Base-by-base conservation (phyloP, 345 rosid species). In the Gossypium anomalum region DNA sequence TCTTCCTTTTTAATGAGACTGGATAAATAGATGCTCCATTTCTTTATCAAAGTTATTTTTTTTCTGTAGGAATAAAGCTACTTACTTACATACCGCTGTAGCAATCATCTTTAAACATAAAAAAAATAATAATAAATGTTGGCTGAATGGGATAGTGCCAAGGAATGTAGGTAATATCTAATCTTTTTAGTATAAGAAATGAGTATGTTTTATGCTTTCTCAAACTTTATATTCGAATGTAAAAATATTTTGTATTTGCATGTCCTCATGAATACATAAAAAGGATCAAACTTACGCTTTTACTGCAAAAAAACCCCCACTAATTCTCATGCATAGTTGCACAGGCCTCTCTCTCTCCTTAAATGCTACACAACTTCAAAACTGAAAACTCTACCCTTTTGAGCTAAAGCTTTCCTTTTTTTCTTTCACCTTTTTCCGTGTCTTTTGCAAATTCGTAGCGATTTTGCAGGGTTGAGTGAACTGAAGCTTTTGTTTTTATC, bases 301-400 rank as follows among this genome's bases (percentile, higher is more conserved):
- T 12, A 13, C 71, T 53, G 52, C 48, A 12, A 65, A 59, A 47
- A 15, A 5, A 34, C 0, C 4, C 61, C 61, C 59, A 59, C 69
- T 77, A 43, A 72, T 71, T 48, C 45, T 74, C 82, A 70, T 74
- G 82, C 77, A 71, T 38, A 20, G 71, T 22, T 20, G 29, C 53
- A 12, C 20, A 44, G 19, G 53, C 67, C 14, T 57, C 17, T 64
- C 7, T 14, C 49, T 58, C 66, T 51, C 73, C 72, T 69, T 64
- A 78, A 45, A 77, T 69, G 25, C 65, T 77, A 29, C 72, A 63
- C 55, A 2, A 14, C n/a, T 25, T 43, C 79, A 55, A 59, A 58
- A 34, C 7, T 34, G 41, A 34, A 5, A 55, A 12, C 67, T 70
- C 72, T 51, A 48, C 57, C 71, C 62, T 74, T 62, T 60, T 38